Evolutionary conservation across 2,329 filamentous ascomycete genomes (phyloP), one percentile per base, ranked within the genome.

Genomic region (Sarocladium brachiariae): DNA sequence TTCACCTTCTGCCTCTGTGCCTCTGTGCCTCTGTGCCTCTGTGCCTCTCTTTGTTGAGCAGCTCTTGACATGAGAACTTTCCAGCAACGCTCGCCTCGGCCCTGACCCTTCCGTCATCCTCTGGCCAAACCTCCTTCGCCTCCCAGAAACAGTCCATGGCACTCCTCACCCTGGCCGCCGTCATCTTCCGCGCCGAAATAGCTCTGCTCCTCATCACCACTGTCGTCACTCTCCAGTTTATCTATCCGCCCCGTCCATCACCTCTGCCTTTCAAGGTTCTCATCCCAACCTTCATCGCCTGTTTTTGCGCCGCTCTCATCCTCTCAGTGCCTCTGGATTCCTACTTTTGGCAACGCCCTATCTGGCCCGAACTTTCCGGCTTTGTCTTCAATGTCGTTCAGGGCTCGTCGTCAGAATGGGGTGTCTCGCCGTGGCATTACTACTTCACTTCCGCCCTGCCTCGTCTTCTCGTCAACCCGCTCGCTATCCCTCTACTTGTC

Each of bases 301-400:
- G 89, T 21, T 78, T 84, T 14, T 33, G 76, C n/a, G 69, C 85
- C 39, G 85, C 87, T 1, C 75, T 97, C 1, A 56, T 72, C 11
- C 69, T 84, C 31, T 90, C 90, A 0, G 74, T 96, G 13, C 77
- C 82, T 2, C 67, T 96, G 30, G 93, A 99, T 73, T 92, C 88
- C 1, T 92, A 90, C 70, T 95, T 97, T 71, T 99, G 92, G 93
- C 89, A 92, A 62, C 80, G 78, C 54, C 78, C 77, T 1, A 69
- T 95, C 25, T 99, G 93, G 93, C 91, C 93, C 1, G 93, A 99
- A 66, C 81, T 95, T 54, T 81, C 80, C 58, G 90, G 83, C 2
- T 97, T 99, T 70, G 83, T 87, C 66, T 97, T 87, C 76, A 99
- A 99, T 66, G 90, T 89, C 51, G 70, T 97, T 48, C 78, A 86